Evolutionary conservation across 140 eudicot species (phyloP).

Genomic region (Oenanthe javanica): DNA sequence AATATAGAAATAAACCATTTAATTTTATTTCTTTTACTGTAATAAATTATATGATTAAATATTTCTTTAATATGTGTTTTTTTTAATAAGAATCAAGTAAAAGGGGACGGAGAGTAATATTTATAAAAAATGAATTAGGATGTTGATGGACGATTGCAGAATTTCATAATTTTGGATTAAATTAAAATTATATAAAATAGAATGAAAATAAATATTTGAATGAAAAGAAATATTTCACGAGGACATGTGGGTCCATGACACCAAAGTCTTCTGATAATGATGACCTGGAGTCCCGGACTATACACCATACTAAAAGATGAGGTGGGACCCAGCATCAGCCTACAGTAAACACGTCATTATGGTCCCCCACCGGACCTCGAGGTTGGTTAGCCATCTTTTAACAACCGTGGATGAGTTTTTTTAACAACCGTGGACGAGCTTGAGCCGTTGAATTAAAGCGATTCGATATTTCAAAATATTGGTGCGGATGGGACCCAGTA

Average conservation of each 20-base stretch:
- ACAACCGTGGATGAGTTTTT: not conserved
- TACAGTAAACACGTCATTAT: constrained; percentile 10
- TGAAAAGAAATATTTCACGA: not conserved
- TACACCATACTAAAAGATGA: not conserved
- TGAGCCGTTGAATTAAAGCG: not conserved
- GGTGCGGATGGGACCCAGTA: not conserved
- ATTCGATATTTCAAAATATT: not conserved
- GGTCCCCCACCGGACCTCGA: constrained; percentile 6
- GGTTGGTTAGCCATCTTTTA: not conserved
- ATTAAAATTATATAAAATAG: no score
- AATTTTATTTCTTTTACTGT: no score
- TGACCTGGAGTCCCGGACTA: not conserved
- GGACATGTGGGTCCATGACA: constrained; percentile 14
- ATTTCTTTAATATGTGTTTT: no score
- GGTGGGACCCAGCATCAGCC: constrained; percentile 4
- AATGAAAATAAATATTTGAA: no score
- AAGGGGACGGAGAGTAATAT: no score
- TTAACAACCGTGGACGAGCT: not conserved
- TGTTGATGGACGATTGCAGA: no score
- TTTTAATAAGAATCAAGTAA: no score
- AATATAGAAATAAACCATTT: no score
- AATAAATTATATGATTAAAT: no score
- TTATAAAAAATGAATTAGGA: no score
- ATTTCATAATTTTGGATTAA: no score
- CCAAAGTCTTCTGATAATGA: constrained; percentile 8